Conservation (phyloP, 108 stramenopile species). For the Parmales sp. region DNA sequence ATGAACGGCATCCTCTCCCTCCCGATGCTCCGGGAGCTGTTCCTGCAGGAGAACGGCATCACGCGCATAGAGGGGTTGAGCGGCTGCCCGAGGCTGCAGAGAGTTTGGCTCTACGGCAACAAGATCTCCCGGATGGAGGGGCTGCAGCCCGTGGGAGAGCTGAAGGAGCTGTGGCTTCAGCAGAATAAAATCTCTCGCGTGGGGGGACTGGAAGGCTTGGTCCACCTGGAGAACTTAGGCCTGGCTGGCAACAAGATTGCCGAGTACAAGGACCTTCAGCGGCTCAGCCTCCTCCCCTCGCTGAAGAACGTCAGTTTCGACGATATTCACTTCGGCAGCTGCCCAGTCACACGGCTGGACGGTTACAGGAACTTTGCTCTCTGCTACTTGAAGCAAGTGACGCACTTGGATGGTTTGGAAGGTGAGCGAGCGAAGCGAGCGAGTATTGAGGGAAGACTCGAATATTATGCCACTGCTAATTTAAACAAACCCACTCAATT, state of each 20-base stretch:
- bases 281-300: slow-evolving; percentile 20
- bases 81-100: slow-evolving; percentile 40
- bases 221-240: slow-evolving; percentile 24
- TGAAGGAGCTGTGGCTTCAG: slow-evolving; percentile 46
- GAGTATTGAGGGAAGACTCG: slow-evolving; percentile 17
- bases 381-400: slow-evolving; percentile 18
- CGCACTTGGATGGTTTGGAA: slow-evolving; percentile 23
- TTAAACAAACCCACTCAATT: neutral
- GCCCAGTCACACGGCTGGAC: slow-evolving; percentile 29
- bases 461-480: neutral
- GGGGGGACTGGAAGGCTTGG: slow-evolving; percentile 26
- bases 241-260: slow-evolving; percentile 42
- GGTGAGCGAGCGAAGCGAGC: slow-evolving; percentile 5
- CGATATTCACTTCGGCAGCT: slow-evolving; percentile 45
- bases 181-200: slow-evolving; percentile 28
- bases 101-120: slow-evolving; percentile 45
- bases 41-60: slow-evolving; percentile 34
- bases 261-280: slow-evolving; percentile 27
- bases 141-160: slow-evolving; percentile 25
- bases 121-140: slow-evolving; percentile 23
- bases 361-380: slow-evolving; percentile 40
- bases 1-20: slow-evolving; percentile 26
- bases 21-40: slow-evolving; percentile 40
- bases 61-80: slow-evolving; percentile 27
- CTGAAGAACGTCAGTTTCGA: slow-evolving; percentile 25